These are phyloP conservation scores for Melastoma malabathricum DNA, from an alignment of 345 rosid species.

Conservation along the genomic window DNA sequence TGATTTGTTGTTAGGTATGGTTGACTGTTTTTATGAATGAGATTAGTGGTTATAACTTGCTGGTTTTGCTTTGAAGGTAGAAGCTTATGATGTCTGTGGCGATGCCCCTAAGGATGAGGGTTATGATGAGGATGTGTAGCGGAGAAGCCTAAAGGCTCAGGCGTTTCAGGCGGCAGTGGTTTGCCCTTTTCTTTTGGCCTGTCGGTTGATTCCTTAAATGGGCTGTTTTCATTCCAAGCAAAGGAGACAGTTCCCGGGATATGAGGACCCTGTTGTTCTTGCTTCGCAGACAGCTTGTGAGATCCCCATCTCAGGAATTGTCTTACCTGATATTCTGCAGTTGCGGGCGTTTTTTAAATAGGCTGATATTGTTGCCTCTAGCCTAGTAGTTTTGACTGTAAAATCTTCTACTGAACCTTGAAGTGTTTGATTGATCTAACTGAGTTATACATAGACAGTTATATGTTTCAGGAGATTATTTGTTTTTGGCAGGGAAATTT, in stretches of 20 bases:
- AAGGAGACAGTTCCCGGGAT: conserved; percentile 60
- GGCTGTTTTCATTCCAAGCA: conserved; percentile 87
- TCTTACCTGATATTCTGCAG: background rate
- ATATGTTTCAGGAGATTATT: no score
- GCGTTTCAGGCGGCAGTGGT: conserved; percentile 8
- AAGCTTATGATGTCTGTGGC: background rate
- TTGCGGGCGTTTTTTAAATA: background rate
- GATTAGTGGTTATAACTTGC: background rate
- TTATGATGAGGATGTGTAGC: conserved; percentile 9
- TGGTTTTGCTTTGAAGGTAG: conserved; percentile 3
- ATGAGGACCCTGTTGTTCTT: conserved; percentile 72
- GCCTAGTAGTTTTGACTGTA: no score
- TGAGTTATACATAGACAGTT: no score
- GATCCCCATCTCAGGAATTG: background rate
- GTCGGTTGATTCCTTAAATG: conserved; percentile 35
- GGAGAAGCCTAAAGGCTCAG: conserved; percentile 15
- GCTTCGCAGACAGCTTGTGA: conserved; percentile 94
- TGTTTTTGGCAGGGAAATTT: background rate
- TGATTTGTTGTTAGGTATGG: no score
- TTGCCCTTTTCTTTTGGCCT: conserved; percentile 3
- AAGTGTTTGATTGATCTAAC: no score
- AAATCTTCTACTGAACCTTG: no score
- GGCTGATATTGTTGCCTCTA: background rate
- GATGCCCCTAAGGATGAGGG: conserved; percentile 5
- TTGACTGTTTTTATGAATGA: no score